phyloP scores from a whole-genome alignment of 2,329 filamentous ascomycete species.

The Fusarium sp. region DNA sequence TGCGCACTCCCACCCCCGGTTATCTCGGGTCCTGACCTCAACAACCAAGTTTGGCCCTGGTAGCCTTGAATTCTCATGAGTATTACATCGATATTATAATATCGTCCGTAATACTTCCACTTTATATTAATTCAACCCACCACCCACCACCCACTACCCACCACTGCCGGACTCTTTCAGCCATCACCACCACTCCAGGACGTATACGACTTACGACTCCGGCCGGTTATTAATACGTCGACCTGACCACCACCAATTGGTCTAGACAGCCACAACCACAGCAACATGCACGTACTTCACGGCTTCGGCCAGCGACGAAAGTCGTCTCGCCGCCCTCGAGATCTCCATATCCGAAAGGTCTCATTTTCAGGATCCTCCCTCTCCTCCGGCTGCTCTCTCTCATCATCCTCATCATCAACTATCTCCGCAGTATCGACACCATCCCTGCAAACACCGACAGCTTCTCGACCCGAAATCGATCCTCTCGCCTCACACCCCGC shows the following conservation, averaged over 20 bases:
- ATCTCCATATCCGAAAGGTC: conserved; percentile 55
- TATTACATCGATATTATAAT: conserved; percentile 29
- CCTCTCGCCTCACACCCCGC: conserved; percentile 50
- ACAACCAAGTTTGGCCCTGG: conserved; percentile 25
- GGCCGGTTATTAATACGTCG: not conserved
- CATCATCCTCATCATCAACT: conserved; percentile 49
- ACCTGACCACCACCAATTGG: not conserved
- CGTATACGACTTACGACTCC: conserved; percentile 4
- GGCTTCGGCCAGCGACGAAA: conserved; percentile 52
- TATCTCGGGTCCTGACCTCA: conserved; percentile 11
- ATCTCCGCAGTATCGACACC: conserved; percentile 35
- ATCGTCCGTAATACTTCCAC: conserved; percentile 10
- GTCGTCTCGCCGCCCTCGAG: conserved; percentile 47
- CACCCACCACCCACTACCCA: not conserved
- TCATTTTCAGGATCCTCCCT: conserved; percentile 55
- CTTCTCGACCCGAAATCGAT: conserved; percentile 45
- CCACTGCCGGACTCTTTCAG: not conserved
- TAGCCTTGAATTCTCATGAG: conserved; percentile 19
- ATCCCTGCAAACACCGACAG: conserved; percentile 39
- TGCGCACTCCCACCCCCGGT: conserved; percentile 25
- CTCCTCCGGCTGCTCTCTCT: conserved; percentile 51
- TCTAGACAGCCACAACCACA: not conserved
- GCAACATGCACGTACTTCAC: conserved; percentile 51
- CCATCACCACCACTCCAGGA: not conserved
- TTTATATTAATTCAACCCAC: conserved; percentile 16